A percentile compares a stretch with the other conserved stretches of the same genome.
Conservation (phyloP, 768 basidiomycete species). For the Mycena venus region DNA sequence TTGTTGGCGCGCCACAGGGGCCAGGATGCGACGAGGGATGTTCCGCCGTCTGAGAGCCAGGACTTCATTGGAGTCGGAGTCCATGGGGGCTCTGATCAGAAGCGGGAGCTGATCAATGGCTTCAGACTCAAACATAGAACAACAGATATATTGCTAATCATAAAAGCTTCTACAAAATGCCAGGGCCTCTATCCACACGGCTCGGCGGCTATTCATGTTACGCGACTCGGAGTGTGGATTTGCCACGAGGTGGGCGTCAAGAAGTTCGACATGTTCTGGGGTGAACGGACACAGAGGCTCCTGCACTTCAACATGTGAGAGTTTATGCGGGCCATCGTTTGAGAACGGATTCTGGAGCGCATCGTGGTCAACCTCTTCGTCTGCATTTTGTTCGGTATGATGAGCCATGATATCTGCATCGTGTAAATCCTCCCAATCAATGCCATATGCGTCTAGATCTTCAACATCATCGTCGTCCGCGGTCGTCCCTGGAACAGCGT, state of each 20-base stretch:
- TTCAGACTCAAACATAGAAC: no score
- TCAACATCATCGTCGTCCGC: not conserved
- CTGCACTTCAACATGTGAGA: conserved; percentile 9
- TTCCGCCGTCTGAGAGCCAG: no score
- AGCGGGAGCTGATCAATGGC: no score
- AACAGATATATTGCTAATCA: not conserved
- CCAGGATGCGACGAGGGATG: no score
- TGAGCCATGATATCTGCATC: conserved; percentile 32
- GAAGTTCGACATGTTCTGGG: not conserved
- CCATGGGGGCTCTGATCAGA: no score
- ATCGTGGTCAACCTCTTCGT: not conserved
- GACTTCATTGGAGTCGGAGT: no score
- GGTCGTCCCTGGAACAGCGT: not conserved
- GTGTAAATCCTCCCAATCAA: conserved; percentile 44
- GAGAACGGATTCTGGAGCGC: not conserved
- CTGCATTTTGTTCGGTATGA: not conserved
- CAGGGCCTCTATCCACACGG: conserved; percentile 1
- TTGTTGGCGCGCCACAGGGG: no score
- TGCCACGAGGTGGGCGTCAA: not conserved
- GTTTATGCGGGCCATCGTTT: not conserved
- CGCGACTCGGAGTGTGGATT: not conserved
- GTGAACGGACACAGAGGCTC: not conserved
- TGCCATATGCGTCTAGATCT: conserved; percentile 15
- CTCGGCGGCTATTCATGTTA: conserved; percentile 10
- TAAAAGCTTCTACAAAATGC: conserved; percentile 4